These are phyloP conservation scores for Aquilaria sinensis DNA, from an alignment of 345 rosid genomes.

Conservation along the genomic window DNA sequence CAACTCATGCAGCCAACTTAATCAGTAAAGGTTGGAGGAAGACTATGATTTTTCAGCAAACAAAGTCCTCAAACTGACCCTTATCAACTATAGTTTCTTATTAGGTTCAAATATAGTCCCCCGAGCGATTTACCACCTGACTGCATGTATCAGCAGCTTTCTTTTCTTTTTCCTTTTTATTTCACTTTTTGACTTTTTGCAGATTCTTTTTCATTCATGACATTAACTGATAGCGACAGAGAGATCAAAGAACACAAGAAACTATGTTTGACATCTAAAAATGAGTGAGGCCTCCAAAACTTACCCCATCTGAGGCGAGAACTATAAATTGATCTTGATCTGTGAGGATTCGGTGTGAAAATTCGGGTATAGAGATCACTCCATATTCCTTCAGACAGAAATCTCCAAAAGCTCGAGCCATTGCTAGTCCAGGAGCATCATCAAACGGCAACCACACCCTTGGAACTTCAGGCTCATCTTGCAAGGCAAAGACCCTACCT, in stretches of 20 bases:
- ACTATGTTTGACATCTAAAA: not conserved
- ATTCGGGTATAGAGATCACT: conserved; percentile 89
- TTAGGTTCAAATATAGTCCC: too few relatives aligned
- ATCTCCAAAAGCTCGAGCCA: conserved; percentile 99
- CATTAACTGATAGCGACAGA: not conserved
- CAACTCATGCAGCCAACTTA: too few relatives aligned
- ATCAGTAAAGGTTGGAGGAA: too few relatives aligned
- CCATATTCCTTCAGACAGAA: conserved; percentile 99
- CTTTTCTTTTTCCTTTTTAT: too few relatives aligned
- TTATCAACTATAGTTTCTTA: too few relatives aligned
- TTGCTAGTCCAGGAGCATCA: conserved; percentile 99
- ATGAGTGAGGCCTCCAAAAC: conserved; percentile 4
- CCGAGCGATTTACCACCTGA: too few relatives aligned
- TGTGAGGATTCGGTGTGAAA: conserved; percentile 77
- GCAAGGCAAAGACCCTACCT: conserved; percentile 95
- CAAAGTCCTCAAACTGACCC: too few relatives aligned
- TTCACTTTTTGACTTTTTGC: too few relatives aligned
- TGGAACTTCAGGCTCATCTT: conserved; percentile 98
- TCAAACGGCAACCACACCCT: conserved; percentile 99
- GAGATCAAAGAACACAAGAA: not conserved
- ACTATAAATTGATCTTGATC: conserved; percentile 92
- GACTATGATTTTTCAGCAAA: too few relatives aligned
- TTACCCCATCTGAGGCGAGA: conserved; percentile 98
- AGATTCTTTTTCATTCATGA: too few relatives aligned
- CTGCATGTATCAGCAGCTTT: too few relatives aligned